Evolutionary conservation across 805 yeast species (phyloP).

Genomic region (Saccharomycopsis olivae): DNA sequence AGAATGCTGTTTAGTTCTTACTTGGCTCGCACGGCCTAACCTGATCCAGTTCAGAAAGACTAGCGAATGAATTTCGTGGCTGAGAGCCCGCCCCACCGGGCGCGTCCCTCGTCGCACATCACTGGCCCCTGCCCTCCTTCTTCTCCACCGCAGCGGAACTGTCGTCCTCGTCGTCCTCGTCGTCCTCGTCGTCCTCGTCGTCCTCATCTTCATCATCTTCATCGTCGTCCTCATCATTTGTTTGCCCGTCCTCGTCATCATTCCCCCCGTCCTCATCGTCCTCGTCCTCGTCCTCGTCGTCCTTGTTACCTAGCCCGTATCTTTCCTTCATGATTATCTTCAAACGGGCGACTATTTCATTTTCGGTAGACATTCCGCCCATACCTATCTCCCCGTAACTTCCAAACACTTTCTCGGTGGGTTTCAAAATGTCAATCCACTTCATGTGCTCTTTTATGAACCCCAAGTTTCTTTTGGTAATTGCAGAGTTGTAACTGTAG

Average conservation of each 20-base stretch:
- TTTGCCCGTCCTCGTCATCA: conserved; percentile 26
- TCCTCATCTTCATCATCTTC: conserved; percentile 32
- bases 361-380: conserved; percentile 99
- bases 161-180: conserved; percentile 24
- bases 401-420: conserved; percentile 88
- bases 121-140: no score
- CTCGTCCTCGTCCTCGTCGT: conserved; percentile 27
- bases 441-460: conserved; percentile 83
- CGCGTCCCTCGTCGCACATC: no score
- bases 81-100: no score
- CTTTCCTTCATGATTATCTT: conserved; percentile 23
- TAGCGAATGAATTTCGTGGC: no score
- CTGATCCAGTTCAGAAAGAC: no score
- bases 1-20: no score
- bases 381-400: conserved; percentile 96
- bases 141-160: no score
- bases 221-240: conserved; percentile 35
- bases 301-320: conserved; percentile 44
- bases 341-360: conserved; percentile 80
- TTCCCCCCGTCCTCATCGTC: conserved; percentile 27
- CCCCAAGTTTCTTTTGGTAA: conserved; percentile 74
- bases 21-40: no score
- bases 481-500: conserved; percentile 79
- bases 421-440: conserved; percentile 88
- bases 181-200: conserved; percentile 26